Evolutionary conservation across 768 basidiomycete genomes (phyloP), one percentile per base, ranked within the genome.

Genomic region (Dioszegia crocea): DNA sequence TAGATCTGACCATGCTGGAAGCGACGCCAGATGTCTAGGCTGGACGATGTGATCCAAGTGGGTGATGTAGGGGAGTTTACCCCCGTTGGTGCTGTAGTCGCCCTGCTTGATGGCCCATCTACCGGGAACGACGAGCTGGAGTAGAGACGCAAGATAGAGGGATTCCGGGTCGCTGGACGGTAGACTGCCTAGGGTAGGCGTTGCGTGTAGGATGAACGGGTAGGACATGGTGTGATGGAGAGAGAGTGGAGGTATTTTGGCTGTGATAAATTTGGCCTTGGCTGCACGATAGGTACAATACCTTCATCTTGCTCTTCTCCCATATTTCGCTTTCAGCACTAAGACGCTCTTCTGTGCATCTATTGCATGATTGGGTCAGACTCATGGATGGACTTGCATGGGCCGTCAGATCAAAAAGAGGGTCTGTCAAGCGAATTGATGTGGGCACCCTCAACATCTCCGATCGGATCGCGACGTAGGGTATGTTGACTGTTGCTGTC

Each of bases 51-150:
- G 61, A 19, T 41, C 64, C 11, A 64, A 63, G 41, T 70, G 66
- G 0, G 62, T 64, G 24, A 73, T 56, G 31, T 61, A 62, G 5
- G 70, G 67, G 29, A 71, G 49, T 54, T 62, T 59, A n/a, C 69
- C 67, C 1, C 61, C 67, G 45, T 65, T 68, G 14, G 24, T 27
- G 19, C 50, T 47, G 49, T 62, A 69, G 16, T 62, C 61, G 10
- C 57, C 67, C 3, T 45, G 48, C 2, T 29, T 49, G 0, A 68
- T 38, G 1, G 61, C 61, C 66, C 66, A 73, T 48, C 58, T 27
- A 0, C 66, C 63, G 2, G 64, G 64, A 41, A 57, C 49, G 2
- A 59, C 61, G 14, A 66, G 51, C 40, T 70, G 68, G 0, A 73
- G 43, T 4, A 63, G 31, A 1, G 64, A 55, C 4, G 64, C 58